phyloP scores from a whole-genome alignment of 768 basidiomycete species.

The Podaxis sp. region DNA sequence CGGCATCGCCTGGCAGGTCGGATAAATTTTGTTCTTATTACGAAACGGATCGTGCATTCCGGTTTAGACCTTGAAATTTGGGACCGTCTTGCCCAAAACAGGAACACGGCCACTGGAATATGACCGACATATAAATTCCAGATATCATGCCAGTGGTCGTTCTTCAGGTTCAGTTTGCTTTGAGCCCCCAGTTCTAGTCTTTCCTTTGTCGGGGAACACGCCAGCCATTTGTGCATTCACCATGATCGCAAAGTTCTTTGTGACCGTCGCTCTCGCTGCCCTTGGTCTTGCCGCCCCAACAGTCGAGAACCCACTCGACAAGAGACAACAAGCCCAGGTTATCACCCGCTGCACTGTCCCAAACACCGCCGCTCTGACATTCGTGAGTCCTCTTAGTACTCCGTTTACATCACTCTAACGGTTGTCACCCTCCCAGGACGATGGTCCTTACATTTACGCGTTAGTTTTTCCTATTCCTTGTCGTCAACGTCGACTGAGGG shows the following conservation, averaged over 20 bases:
- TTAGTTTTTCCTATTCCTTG: slow-evolving; percentile 9
- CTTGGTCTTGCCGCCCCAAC: slow-evolving; percentile 17
- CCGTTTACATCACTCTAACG: not conserved
- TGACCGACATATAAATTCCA: slow-evolving; percentile 1
- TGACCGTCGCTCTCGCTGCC: slow-evolving; percentile 17
- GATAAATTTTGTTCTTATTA: not conserved
- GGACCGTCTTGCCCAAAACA: not conserved
- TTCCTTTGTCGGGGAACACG: too few relatives aligned
- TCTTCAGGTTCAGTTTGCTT: not conserved
- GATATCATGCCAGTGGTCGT: too few relatives aligned
- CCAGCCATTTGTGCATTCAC: not conserved
- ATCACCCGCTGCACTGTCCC: slow-evolving; percentile 32
- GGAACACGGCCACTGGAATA: too few relatives aligned
- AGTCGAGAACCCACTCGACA: slow-evolving; percentile 6
- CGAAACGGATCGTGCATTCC: not conserved
- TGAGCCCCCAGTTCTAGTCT: not conserved
- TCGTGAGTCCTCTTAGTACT: slow-evolving; percentile 22
- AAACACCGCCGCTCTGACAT: slow-evolving; percentile 34
- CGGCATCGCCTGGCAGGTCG: slow-evolving; percentile 5
- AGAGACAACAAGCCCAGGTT: slow-evolving; percentile 23
- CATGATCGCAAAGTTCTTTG: slow-evolving; percentile 3
- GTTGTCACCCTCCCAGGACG: slow-evolving; percentile 25
- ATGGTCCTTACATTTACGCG: slow-evolving; percentile 34
- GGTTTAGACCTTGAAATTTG: not conserved
- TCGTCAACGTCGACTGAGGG: not conserved